Evolutionary conservation across 768 basidiomycete species (phyloP), one percentile per base, ranked within the genome.

Genomic region (Auricularia sp.): DNA sequence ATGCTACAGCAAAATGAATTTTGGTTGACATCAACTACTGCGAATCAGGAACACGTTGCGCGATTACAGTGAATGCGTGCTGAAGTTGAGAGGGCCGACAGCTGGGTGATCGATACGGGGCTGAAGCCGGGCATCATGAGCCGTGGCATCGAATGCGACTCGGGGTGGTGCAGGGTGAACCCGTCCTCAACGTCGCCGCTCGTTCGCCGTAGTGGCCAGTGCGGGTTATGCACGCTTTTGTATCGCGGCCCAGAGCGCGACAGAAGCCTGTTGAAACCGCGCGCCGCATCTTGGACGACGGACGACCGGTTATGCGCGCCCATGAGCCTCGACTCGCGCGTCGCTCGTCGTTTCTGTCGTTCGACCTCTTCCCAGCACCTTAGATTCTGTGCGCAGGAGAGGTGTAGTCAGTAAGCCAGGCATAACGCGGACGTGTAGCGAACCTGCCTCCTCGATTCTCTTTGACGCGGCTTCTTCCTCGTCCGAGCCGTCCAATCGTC

Each of bases 321-420:
- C 10, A 59, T 29, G 56, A 51, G 16, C 16, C 23, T 21, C 29
- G 87, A 85, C 64, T 85, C 87, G 64, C 91, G 81, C 3, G 83
- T 86, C 39, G 82, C 80, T 74, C 86, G 91, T 76, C 91, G 83
- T 65, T 88, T 82, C 68, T 85, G 85, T 21, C 87, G 81, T 70
- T 93, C 91, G 47, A 84, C 84, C 58, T 84, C 76, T 69, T 93
- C 91, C 91, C 90, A 93, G 53, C 82, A 81, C 68, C 81, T 80
- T 34, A 93, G 78, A 65, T 84, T 93, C 91, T 93, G 73, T 62
- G 36, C 11, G 12, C 62, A 68, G 56, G 4, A 44, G 62, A 44
- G 23, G 23, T 23, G 23, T 23, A 54, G 36, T 65, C 33, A 42
- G 62, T 62, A 10, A 14, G 18, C 44, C 62, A 62, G 35, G 33